These are phyloP conservation scores for Tillandsia leiboldiana DNA, from an alignment of 176 grass and related monocot genomes.

Conservation along the genomic window DNA sequence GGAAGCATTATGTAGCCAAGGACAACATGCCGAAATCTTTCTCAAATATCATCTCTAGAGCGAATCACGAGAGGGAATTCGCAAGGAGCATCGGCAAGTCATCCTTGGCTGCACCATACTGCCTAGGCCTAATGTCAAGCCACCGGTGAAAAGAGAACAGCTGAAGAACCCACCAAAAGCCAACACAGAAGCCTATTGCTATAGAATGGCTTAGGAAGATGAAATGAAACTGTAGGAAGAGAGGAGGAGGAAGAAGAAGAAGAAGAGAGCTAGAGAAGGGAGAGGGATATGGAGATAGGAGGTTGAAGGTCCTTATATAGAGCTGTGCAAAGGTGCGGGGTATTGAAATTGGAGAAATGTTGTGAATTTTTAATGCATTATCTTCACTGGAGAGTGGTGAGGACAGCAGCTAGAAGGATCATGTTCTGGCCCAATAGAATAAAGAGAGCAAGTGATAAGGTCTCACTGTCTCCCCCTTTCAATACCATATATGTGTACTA, in stretches of 20 bases:
- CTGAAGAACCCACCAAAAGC: neutral
- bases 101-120: constrained; percentile 94
- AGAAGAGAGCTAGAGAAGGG: neutral
- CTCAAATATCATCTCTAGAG: neutral
- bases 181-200: neutral
- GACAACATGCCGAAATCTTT: constrained; percentile 63
- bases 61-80: neutral
- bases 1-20: constrained; percentile 80
- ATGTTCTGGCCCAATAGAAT: neutral
- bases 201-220: too few species aligned
- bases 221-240: neutral
- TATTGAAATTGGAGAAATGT: neutral
- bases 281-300: constrained; percentile 1
- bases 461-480: neutral
- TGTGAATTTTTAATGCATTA: constrained; percentile 17
- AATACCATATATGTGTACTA: too few species aligned
- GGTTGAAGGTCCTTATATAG: constrained; percentile 13
- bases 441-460: constrained; percentile 2
- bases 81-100: constrained; percentile 61
- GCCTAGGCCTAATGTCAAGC: constrained; percentile 58
- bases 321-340: neutral
- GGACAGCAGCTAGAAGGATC: constrained; percentile 10
- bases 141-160: constrained; percentile 16
- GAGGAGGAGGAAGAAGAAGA: neutral
- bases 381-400: constrained; percentile 17